These are phyloP conservation scores for Suillus decipiens DNA, from an alignment of 768 basidiomycete species.

Conservation along the genomic window DNA sequence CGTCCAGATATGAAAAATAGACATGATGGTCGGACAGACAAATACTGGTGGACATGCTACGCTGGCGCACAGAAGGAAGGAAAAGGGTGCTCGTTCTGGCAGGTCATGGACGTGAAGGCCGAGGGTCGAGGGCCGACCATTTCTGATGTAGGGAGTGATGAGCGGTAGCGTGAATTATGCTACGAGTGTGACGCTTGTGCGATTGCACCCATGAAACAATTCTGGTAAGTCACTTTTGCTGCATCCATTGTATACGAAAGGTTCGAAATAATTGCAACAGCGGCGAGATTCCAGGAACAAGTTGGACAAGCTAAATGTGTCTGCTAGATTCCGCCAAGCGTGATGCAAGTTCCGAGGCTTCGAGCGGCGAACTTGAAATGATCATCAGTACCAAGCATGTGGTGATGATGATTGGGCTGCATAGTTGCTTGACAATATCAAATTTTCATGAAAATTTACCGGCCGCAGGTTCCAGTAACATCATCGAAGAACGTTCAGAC, in stretches of 20 bases:
- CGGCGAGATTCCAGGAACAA: background rate
- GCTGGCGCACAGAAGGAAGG: conserved; percentile 84
- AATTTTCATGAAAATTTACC: background rate
- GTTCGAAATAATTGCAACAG: background rate
- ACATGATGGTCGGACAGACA: conserved; percentile 51
- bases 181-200: background rate
- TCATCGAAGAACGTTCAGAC: background rate
- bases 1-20: conserved; percentile 80
- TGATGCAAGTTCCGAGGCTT: background rate
- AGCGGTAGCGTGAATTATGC: background rate
- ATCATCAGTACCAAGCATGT: background rate
- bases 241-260: background rate
- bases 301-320: background rate
- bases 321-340: background rate
- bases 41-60: conserved; percentile 79
- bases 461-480: background rate
- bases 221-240: background rate
- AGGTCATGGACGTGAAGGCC: conserved; percentile 63
- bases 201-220: background rate
- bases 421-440: background rate
- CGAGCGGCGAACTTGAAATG: background rate
- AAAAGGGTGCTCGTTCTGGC: conserved; percentile 78
- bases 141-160: conserved; percentile 19
- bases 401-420: background rate
- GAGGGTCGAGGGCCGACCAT: conserved; percentile 64